Conservation (phyloP, 169 alveolate species). For the Amoebophrya sp. region DNA sequence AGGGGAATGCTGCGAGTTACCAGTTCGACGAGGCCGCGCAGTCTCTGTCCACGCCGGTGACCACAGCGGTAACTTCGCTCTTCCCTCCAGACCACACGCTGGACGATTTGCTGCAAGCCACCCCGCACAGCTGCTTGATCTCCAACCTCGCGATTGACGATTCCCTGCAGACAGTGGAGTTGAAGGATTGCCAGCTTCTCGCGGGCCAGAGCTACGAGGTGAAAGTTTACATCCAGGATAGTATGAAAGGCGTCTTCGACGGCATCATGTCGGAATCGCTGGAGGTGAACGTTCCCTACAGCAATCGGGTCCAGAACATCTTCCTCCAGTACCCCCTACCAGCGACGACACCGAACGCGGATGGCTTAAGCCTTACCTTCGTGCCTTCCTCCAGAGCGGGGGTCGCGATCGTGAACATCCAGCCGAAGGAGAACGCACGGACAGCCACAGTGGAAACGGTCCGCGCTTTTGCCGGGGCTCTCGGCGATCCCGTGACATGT, state of each 20-base stretch:
- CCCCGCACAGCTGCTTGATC: conserved; percentile 17
- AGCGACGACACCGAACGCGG: background rate
- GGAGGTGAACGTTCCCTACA: background rate
- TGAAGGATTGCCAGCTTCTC: background rate
- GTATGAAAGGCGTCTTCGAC: conserved; percentile 15
- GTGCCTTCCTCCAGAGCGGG: background rate
- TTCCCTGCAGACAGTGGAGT: background rate
- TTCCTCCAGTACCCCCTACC: background rate
- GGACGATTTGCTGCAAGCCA: background rate
- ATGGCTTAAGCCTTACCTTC: background rate
- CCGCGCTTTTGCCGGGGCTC: background rate
- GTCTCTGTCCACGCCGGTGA: background rate
- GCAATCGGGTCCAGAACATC: background rate
- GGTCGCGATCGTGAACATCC: background rate
- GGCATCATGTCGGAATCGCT: background rate
- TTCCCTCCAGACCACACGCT: background rate
- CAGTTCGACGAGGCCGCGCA: background rate
- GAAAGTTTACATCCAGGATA: conserved; percentile 5
- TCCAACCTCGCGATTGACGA: background rate
- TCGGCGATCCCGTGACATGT: background rate
- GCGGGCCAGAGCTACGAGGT: conserved; percentile 16
- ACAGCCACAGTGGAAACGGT: conserved; percentile 2
- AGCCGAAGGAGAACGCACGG: background rate
- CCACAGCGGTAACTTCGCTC: background rate
- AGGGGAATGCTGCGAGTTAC: background rate